Percentiles rank a stretch among this genome's conserved stretches.
These are phyloP conservation scores for Tetratostichococcus sp. DNA, from an alignment of 139 green algal species.

Conservation along the genomic window DNA sequence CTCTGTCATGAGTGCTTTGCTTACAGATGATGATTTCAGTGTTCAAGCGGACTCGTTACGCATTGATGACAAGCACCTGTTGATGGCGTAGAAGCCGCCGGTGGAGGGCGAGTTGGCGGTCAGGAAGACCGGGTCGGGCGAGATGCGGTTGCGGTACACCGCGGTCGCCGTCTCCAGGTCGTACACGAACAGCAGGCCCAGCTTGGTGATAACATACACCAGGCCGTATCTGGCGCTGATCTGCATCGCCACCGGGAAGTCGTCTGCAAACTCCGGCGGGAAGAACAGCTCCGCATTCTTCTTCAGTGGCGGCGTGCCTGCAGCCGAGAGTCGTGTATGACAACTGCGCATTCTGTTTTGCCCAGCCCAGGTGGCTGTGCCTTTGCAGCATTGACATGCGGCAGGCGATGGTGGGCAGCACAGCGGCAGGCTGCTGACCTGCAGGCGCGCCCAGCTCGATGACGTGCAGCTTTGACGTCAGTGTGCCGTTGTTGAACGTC, in stretches of 20 bases:
- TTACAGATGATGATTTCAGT: too few relatives aligned
- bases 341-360: too few relatives aligned
- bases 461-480: constrained; percentile 96
- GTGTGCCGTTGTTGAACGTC: constrained; percentile 74
- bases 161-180: constrained; percentile 94
- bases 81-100: constrained; percentile 92
- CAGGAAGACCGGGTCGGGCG: constrained; percentile 94
- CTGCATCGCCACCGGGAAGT: constrained; percentile 98
- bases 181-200: constrained; percentile 96
- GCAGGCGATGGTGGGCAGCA: too few relatives aligned
- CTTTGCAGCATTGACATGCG: too few relatives aligned
- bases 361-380: too few relatives aligned
- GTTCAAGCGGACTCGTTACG: too few relatives aligned
- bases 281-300: constrained; percentile 98
- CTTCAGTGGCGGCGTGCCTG: constrained; percentile 63
- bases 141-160: constrained; percentile 96
- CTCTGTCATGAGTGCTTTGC: too few relatives aligned
- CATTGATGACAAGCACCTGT: too few relatives aligned
- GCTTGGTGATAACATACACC: constrained; percentile 97
- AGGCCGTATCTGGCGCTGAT: constrained; percentile 79
- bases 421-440: constrained; percentile 25
- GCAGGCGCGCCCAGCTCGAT: constrained; percentile 91
- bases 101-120: constrained; percentile 57
- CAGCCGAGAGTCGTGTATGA: too few relatives aligned
- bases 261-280: constrained; percentile 96